Conservation (phyloP, 345 rosid genomes). For the Angophora floribunda region DNA sequence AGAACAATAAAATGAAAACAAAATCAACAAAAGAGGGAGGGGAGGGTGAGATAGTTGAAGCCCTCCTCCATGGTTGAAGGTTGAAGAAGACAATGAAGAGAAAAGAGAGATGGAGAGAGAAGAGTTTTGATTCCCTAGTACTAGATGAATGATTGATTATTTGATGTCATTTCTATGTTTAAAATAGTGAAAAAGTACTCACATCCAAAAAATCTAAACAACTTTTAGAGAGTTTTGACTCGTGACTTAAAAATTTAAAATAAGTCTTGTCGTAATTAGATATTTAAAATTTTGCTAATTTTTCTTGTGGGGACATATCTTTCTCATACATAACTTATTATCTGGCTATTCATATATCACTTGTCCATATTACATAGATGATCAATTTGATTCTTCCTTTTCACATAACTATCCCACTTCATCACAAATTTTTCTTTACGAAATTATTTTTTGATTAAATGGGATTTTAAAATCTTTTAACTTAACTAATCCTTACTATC, state of each 20-base stretch:
- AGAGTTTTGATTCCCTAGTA: not conserved
- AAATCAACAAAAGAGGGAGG: not conserved
- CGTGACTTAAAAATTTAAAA: not conserved
- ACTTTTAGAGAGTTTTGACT: not conserved
- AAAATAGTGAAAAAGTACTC: fast-evolving
- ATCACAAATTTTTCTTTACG: not conserved
- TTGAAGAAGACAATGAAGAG: not conserved
- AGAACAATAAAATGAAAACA: not conserved
- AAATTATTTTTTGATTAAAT: not conserved
- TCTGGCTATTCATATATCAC: not conserved
- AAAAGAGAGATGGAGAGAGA: not conserved
- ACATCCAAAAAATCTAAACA: not conserved
- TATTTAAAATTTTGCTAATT: not conserved
- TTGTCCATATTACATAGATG: not conserved
- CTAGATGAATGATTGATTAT: not conserved
- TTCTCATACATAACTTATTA: not conserved
- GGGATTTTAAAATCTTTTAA: not conserved
- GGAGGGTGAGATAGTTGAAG: not conserved
- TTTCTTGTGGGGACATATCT: not conserved
- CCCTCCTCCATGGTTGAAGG: not conserved
- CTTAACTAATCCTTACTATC: fast-evolving
- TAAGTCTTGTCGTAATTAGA: not conserved
- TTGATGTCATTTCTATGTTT: not conserved
- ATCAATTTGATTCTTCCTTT: not conserved
- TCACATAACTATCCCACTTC: not conserved